These are phyloP conservation scores for Oryza glaberrima DNA, from an alignment of 176 grass and related monocot genomes.

Conservation along the genomic window DNA sequence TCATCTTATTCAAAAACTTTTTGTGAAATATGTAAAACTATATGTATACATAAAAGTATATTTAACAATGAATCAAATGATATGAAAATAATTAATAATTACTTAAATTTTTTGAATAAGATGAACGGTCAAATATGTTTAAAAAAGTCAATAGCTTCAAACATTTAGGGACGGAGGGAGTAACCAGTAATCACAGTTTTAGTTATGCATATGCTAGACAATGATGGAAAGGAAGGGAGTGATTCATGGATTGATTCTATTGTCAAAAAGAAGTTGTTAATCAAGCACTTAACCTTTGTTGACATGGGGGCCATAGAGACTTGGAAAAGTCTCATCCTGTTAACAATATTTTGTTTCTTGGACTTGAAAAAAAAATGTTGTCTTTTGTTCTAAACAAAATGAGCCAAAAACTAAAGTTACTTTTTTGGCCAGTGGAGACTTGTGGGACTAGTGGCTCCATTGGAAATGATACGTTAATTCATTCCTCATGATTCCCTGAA, in stretches of 20 bases:
- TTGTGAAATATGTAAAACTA: too few species aligned
- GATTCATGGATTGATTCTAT: slow-evolving; percentile 35
- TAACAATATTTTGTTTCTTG: not conserved
- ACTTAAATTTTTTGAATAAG: too few species aligned
- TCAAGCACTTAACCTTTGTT: slow-evolving; percentile 24
- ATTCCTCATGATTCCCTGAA: not conserved
- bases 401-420: slow-evolving; percentile 5
- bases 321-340: slow-evolving; percentile 34
- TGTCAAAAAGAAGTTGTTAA: slow-evolving; percentile 49
- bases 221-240: slow-evolving; percentile 19
- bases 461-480: slow-evolving; percentile 20
- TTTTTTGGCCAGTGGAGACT: not conserved
- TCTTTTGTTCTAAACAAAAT: slow-evolving; percentile 21
- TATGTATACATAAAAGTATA: too few species aligned
- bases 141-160: too few species aligned
- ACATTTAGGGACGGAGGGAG: too few species aligned
- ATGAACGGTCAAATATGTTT: too few species aligned
- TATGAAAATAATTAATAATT: too few species aligned
- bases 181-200: not conserved
- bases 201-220: not conserved
- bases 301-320: slow-evolving; percentile 35
- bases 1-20: too few species aligned
- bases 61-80: too few species aligned
- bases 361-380: not conserved
- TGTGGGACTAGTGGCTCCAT: not conserved